These are phyloP conservation scores for Sclerotinia glacialis DNA, from an alignment of 2,329 filamentous ascomycete species.

Conservation along the genomic window DNA sequence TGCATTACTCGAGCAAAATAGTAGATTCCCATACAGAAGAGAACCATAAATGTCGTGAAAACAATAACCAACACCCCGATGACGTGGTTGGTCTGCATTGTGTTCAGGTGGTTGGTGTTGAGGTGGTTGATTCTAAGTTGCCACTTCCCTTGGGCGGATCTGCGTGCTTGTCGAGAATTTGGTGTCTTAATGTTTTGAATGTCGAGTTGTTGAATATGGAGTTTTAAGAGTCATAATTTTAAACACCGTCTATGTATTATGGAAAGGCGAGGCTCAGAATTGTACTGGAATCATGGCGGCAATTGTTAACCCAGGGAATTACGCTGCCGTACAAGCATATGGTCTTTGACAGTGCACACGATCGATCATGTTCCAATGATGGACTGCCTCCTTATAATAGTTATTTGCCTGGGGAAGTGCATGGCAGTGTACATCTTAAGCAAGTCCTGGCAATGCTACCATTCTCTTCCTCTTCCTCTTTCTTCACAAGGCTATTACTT, in stretches of 20 bases:
- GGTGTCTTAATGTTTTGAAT: background rate
- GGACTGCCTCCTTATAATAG: background rate
- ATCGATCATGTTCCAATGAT: background rate
- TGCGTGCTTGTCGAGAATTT: background rate
- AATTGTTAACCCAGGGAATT: background rate
- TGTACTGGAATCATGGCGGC: background rate
- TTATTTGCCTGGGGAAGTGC: background rate
- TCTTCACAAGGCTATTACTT: background rate
- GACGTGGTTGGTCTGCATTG: background rate
- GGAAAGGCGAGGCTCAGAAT: background rate
- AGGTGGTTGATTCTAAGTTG: background rate
- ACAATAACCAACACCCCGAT: background rate
- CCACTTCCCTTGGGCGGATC: background rate
- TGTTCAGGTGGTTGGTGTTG: background rate
- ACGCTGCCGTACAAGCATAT: conserved; percentile 1
- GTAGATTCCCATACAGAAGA: background rate
- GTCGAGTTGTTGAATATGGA: background rate
- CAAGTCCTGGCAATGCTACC: background rate
- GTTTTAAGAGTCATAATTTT: background rate
- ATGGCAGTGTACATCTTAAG: background rate
- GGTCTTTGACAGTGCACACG: background rate
- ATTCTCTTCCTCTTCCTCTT: too few species aligned
- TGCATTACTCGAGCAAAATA: background rate
- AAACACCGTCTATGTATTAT: background rate
- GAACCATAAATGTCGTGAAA: background rate